Evolutionary conservation across 2,329 filamentous ascomycete genomes (phyloP).

Genomic region (Amauroascus niger): DNA sequence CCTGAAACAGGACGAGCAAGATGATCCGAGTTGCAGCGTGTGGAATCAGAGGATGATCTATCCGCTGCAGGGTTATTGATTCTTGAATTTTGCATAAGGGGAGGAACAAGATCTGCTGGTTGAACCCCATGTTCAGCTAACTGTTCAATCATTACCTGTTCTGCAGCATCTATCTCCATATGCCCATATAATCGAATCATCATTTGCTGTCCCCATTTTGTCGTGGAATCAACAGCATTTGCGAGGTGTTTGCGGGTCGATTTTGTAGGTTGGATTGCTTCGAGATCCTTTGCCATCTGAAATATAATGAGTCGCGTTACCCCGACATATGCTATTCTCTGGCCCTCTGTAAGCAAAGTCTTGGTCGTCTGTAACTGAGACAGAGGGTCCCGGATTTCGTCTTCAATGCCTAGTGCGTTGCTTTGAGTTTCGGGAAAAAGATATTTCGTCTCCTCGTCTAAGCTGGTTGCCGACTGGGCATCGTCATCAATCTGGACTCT

Average conservation of each 20-base stretch:
- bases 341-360: conserved; percentile 85
- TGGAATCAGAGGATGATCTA: conserved; percentile 12
- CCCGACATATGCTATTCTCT: conserved; percentile 92
- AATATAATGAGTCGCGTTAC: conserved; percentile 72
- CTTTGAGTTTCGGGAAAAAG: conserved; percentile 67
- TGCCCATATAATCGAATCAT: conserved; percentile 91
- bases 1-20: conserved; percentile 28
- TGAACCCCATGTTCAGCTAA: conserved; percentile 84
- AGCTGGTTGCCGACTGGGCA: conserved; percentile 81
- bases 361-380: conserved; percentile 94
- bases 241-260: conserved; percentile 62
- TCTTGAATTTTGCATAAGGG: conserved; percentile 81
- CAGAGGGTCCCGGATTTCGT: conserved; percentile 73
- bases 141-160: conserved; percentile 99
- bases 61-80: conserved; percentile 86
- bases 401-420: conserved; percentile 54
- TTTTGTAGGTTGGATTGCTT: conserved; percentile 51
- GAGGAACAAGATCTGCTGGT: conserved; percentile 69
- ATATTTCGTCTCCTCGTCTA: conserved; percentile 96
- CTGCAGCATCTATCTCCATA: conserved; percentile 82
- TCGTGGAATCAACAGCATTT: conserved; percentile 63
- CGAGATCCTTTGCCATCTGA: conserved; percentile 61
- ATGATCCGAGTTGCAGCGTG: background rate
- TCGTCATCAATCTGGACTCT: conserved; percentile 93
- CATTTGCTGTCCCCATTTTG: conserved; percentile 97